Evolutionary conservation across 2,329 filamentous ascomycete species (phyloP), one percentile per base, ranked within the genome.

Genomic region (Hymenoscyphus fructigenus): DNA sequence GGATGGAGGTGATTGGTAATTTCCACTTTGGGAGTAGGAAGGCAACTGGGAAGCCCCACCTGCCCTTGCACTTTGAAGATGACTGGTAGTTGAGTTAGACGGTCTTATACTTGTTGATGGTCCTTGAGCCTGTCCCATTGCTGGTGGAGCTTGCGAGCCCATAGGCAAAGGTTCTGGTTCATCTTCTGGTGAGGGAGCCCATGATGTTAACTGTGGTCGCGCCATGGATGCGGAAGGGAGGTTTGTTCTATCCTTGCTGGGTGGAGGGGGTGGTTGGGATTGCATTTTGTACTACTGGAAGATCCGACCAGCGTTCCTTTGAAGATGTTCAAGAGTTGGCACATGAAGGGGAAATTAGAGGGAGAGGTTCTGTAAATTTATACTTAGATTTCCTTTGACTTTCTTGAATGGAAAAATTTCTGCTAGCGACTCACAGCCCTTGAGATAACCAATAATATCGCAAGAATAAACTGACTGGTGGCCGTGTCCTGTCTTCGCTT

Each of bases 231-330:
- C 47, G 20, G 12, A 23, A 26, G 47, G 47, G 5, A 53, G 38
- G n/a, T 17, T 26, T 60, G 5, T 23, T 17, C 20, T 23, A n/a
- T n/a, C 47, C 20, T 53, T 7, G 7, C 47, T n/a, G 5, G 47
- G 47, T 26, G 47, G 47, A 53, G 47, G 47, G 20, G 47, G 47
- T 53, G 47, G 47, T 53, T 53, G 47, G 20, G 47, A 53, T 26
- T 20, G n/a, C 20, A 53, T 53, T 53, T 53, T 53, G 20, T 26
- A 23, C 9, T 53, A 1, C 20, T 53, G 20, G 47, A 29, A 56
- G 20, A 58, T 14, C 20, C 14, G 12, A 20, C 26, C 20, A 23
- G 47, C 20, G 20, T 53, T 23, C 5, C 10, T 53, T 14, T 53
- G 47, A 23, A 26, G 5, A 14, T 53, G 12, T 26, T 14, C 12